phyloP scores from a whole-genome alignment of 129 eudicot species.

The Pulicaria dysenterica region DNA sequence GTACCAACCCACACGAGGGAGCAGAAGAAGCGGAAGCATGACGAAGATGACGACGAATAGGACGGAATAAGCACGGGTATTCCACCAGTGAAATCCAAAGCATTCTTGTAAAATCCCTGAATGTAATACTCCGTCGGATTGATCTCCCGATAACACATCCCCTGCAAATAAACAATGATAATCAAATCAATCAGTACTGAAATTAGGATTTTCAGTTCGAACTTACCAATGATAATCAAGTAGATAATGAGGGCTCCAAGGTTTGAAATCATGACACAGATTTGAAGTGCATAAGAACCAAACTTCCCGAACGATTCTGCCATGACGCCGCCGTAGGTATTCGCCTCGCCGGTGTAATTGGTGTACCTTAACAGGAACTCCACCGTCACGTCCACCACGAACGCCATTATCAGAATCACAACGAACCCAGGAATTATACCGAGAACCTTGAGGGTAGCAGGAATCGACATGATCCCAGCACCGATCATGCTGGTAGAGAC shows the following conservation, averaged over 20 bases:
- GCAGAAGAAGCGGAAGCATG: constrained; percentile 71
- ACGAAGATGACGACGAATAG: constrained; percentile 62
- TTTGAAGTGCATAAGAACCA: constrained; percentile 67
- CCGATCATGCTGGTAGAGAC: constrained; percentile 90
- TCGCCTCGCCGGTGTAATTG: constrained; percentile 56
- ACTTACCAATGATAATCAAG: constrained; percentile 82
- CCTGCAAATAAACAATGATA: too few relatives aligned
- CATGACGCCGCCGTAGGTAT: constrained; percentile 78
- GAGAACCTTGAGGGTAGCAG: constrained; percentile 86
- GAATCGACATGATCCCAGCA: constrained; percentile 96
- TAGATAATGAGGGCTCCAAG: constrained; percentile 88
- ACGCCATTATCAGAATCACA: constrained; percentile 57
- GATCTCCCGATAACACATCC: constrained; percentile 83
- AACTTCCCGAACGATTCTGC: constrained; percentile 83
- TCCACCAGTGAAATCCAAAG: constrained; percentile 98
- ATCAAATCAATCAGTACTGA: background rate
- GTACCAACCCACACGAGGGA: constrained; percentile 79
- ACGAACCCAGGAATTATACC: constrained; percentile 82
- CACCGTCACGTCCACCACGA: constrained; percentile 71
- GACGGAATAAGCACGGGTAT: constrained; percentile 69
- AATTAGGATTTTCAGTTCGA: too few relatives aligned
- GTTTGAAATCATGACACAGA: constrained; percentile 73
- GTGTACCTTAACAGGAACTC: constrained; percentile 85
- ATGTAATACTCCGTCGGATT: constrained; percentile 71
- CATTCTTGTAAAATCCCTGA: constrained; percentile 89